phyloP scores from a whole-genome alignment of 2,329 filamentous ascomycete species.

The Fusarium marasasianum region DNA sequence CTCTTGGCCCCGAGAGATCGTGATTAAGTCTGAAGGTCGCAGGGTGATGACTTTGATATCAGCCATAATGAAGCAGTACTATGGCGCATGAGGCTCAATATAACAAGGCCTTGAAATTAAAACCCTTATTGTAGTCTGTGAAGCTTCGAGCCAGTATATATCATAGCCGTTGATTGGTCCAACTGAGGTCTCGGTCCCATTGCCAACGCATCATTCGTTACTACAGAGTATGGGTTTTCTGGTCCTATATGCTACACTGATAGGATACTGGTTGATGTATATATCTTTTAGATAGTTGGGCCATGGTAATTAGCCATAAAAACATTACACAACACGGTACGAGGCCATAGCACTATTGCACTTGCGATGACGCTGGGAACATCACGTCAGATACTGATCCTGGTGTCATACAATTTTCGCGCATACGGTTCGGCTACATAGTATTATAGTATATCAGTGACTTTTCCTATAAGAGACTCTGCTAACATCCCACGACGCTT shows the following conservation, averaged over 20 bases:
- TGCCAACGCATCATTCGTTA: neutral
- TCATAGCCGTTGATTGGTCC: neutral
- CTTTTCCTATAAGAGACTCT: accelerated
- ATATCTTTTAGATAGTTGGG: neutral
- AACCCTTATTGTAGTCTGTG: accelerated
- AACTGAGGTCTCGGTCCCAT: neutral
- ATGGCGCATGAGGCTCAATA: too few relatives aligned
- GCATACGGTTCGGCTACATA: too few relatives aligned
- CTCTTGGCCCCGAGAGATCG: neutral
- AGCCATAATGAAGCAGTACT: too few relatives aligned
- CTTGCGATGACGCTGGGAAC: neutral
- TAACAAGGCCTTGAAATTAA: neutral
- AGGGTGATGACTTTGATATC: neutral
- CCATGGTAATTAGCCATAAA: accelerated
- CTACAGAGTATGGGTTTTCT: neutral
- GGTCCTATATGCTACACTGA: neutral
- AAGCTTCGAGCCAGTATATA: too few relatives aligned
- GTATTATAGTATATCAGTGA: too few relatives aligned
- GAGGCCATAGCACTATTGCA: neutral
- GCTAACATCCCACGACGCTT: too few relatives aligned
- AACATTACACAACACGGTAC: neutral
- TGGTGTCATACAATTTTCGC: neutral
- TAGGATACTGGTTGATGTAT: neutral
- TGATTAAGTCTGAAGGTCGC: neutral
- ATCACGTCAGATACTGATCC: neutral